Conservation (phyloP, 1,284 basidiomycete genomes). For the Sporisorium iseilematis-ciliati region DNA sequence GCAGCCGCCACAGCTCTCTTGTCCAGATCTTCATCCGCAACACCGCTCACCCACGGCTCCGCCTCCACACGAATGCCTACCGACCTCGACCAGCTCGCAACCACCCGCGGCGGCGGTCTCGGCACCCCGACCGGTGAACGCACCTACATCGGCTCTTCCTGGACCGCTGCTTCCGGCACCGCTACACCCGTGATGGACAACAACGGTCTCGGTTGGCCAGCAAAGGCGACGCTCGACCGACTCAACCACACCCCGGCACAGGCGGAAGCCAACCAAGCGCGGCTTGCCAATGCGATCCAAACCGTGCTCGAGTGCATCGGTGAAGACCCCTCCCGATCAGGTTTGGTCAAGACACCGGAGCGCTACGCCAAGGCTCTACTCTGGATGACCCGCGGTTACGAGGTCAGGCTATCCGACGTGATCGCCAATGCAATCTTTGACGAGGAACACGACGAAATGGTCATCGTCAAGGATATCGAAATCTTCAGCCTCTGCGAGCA, state of each 20-base stretch:
- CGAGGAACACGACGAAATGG: slow-evolving; percentile 99
- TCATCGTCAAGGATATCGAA: slow-evolving; percentile 96
- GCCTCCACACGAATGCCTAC: slow-evolving; percentile 10
- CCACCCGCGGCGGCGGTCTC: slow-evolving; percentile 57
- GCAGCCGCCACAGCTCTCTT: slow-evolving; percentile 41
- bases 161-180: slow-evolving; percentile 37
- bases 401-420: slow-evolving; percentile 92
- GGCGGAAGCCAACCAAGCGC: slow-evolving; percentile 70
- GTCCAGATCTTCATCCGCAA: slow-evolving; percentile 23
- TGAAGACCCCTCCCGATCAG: slow-evolving; percentile 95
- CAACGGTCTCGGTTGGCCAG: slow-evolving; percentile 68
- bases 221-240: slow-evolving; percentile 61
- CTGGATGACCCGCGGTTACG: slow-evolving; percentile 99
- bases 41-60: slow-evolving; percentile 7
- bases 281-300: slow-evolving; percentile 85
- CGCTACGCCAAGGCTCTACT: slow-evolving; percentile 96
- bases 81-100: slow-evolving; percentile 29
- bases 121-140: slow-evolving; percentile 63
- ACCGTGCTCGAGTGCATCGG: slow-evolving; percentile 97
- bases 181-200: slow-evolving; percentile 65
- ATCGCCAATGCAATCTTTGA: slow-evolving; percentile 99
- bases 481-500: slow-evolving; percentile 98
- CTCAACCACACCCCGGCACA: slow-evolving; percentile 61
- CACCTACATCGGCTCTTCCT: slow-evolving; percentile 55
- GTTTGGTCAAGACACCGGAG: slow-evolving; percentile 89